phyloP scores from a whole-genome alignment of 805 yeast genomes.

The Alloascoidea hylecoeti region DNA sequence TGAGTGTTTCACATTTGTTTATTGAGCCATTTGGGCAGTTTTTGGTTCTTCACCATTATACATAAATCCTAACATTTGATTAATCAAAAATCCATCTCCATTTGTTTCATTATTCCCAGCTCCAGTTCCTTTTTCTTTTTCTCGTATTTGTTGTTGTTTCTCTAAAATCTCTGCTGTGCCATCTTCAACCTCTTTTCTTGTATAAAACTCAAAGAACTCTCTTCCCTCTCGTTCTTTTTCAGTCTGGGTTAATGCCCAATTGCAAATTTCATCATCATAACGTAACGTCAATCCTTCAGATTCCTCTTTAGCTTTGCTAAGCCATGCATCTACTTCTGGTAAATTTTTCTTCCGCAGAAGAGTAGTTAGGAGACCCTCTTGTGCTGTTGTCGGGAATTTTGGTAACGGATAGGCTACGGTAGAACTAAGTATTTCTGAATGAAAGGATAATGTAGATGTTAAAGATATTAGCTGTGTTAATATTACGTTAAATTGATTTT shows the following conservation, averaged over 20 bases:
- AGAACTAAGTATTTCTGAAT: conserved; percentile 39
- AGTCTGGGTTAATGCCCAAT: conserved; percentile 48
- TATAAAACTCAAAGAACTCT: conserved; percentile 47
- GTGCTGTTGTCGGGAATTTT: conserved; percentile 72
- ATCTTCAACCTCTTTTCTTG: conserved; percentile 30
- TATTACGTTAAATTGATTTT: conserved; percentile 72
- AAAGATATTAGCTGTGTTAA: conserved; percentile 72
- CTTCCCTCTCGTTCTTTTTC: conserved; percentile 39
- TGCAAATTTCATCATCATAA: conserved; percentile 50
- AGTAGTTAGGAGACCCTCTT: conserved; percentile 73
- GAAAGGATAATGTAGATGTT: conserved; percentile 50
- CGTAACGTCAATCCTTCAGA: conserved; percentile 16
- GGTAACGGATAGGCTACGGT: conserved; percentile 79
- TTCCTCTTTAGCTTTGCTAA: conserved; percentile 27
- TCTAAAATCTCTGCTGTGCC: conserved; percentile 8
- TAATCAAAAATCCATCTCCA: conserved; percentile 15
- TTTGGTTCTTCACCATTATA: conserved; percentile 26
- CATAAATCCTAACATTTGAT: conserved; percentile 27
- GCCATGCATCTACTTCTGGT: conserved; percentile 89
- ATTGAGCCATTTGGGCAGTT: neutral
- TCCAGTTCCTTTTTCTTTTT: conserved; percentile 17
- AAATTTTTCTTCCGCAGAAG: conserved; percentile 73
- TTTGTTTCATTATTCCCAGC: conserved; percentile 30
- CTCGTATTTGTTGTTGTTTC: neutral
- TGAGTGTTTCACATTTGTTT: neutral